Evolutionary conservation across 148 eudicot species (phyloP), one percentile per base, ranked within the genome.

Genomic region (Fagopyrum tataricum): DNA sequence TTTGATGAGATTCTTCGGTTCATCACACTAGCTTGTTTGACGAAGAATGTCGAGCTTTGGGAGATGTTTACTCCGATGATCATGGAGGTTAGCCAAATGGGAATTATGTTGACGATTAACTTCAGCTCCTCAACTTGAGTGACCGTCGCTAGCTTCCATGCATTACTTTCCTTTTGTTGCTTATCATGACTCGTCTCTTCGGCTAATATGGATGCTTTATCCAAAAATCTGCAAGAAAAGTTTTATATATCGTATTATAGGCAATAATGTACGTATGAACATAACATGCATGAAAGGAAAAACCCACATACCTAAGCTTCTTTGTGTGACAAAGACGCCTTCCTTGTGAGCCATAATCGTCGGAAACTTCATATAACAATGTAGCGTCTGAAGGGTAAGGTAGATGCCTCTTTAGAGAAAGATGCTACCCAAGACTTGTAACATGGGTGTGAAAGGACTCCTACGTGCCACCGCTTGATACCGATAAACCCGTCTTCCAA

Each of bases 41-140:
- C 71, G 78, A 89, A 89, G 79, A 89, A 89, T n/a, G 94, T 89
- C 6, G 86, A 9, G 66, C 82, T 20, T 80, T 84, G 89, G 4
- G 91, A 78, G 3, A 83, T 76, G 46, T 87, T 85, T n/a, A 84
- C 76, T 47, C 93, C 93, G 26, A 87, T 82, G 39, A 87, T 75
- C 73, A 87, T 71, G 6, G 81, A 77, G 21, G 87, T 49, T 75
- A 90, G 62, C 91, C 95, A 87, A 23, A 90, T 79, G 5, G 95
- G 91, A 58, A 84, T 61, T 77, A 85, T 84, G 75, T 76, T 79
- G 70, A 90, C 41, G 12, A 90, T 17, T n/a, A 90, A 85, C 79
- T 90, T 90, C 49, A 82, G 24, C 67, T 90, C 95, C 59, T 90
- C 91, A 0, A 89, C 89, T 44, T 79, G 79, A 7, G 94, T 89